Evolutionary conservation across 2,329 filamentous ascomycete genomes (phyloP).

Genomic region (Tolypocladium album): DNA sequence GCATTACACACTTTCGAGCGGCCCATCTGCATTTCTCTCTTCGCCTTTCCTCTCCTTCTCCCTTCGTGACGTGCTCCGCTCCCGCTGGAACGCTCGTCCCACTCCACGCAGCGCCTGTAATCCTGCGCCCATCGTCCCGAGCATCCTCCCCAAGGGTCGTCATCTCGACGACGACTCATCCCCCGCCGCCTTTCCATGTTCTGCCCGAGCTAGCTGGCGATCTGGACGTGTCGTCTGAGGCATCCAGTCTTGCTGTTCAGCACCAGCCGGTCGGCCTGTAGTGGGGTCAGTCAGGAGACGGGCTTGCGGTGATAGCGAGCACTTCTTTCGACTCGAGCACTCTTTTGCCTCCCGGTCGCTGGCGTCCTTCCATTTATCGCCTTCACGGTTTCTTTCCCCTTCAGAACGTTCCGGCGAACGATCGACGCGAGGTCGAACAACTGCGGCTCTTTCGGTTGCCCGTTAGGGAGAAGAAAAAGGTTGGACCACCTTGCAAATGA

Average conservation of each 20-base stretch:
- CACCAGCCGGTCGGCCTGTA: slow-evolving; percentile 10
- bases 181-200: slow-evolving; percentile 19
- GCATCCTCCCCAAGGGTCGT: slow-evolving; percentile 3
- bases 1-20: slow-evolving; percentile 11
- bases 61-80: slow-evolving; percentile 14
- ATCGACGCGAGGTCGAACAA: slow-evolving; percentile 2
- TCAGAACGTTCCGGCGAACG: slow-evolving; percentile 8
- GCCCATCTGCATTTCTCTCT: slow-evolving; percentile 11
- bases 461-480: neutral
- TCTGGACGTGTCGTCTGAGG: slow-evolving; percentile 20
- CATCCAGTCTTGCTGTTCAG: slow-evolving; percentile 16
- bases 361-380: slow-evolving; percentile 40
- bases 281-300: slow-evolving; percentile 12
- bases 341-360: slow-evolving; percentile 39
- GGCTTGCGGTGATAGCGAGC: slow-evolving; percentile 37
- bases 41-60: slow-evolving; percentile 14
- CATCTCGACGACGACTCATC: slow-evolving; percentile 9
- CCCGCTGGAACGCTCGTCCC: slow-evolving; percentile 14
- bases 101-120: slow-evolving; percentile 15
- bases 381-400: slow-evolving; percentile 25
- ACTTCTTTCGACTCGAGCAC: slow-evolving; percentile 24
- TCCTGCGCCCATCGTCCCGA: slow-evolving; percentile 11
- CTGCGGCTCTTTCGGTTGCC: neutral
- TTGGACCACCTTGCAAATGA: neutral
- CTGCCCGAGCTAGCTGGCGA: slow-evolving; percentile 16